Base-by-base conservation (phyloP, 108 stramenopile species). In the Pelagomonas calceolata region DNA sequence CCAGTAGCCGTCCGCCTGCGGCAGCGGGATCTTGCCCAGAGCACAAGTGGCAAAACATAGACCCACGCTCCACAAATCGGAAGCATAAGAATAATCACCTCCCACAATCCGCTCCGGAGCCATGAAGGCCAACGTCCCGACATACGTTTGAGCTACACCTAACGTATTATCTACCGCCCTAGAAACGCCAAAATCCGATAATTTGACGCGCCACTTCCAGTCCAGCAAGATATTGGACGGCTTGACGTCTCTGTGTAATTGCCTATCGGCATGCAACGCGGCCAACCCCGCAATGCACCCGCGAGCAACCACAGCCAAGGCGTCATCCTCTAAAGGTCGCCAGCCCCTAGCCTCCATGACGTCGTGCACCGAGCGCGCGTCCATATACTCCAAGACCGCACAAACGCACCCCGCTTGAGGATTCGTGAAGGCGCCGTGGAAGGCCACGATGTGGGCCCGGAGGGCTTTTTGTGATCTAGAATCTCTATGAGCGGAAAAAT, bases 181-280 rank as follows among this genome's bases (percentile, higher is more conserved):
- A 18, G 66, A 66, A 14, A 79, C 76, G 43, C 79, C 79, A 68
- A 79, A 79, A 36, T 79, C 79, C 0, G 60, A 34, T 14, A 79
- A 37, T 35, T 76, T 76, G 64, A 67, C 69, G 16, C 64, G n/a
- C n/a, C 72, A 34, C 29, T 66, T 32, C 10, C 67, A 39, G 18
- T 60, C 36, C 16, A 76, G 37, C 5, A 83, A 46, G 17, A 80
- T 36, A 73, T 88, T 88, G 21, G 73, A 80, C 18, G 87, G 87
- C 76, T 88, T 88, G 35, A 88, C 72, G 76, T 88, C 87, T n/a
- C 87, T 82, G 68, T 88, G 87, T 15, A 88, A 73, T 34, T 86
- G 82, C 17, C 70, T 66, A 26, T 39, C 35, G 18, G 45, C 43
- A 73, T 88, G 87, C 37, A 88, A 64, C 66, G 75, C 81, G 34